Evolutionary conservation across 2,329 filamentous ascomycete genomes (phyloP).

Genomic region (Ustulina deusta): DNA sequence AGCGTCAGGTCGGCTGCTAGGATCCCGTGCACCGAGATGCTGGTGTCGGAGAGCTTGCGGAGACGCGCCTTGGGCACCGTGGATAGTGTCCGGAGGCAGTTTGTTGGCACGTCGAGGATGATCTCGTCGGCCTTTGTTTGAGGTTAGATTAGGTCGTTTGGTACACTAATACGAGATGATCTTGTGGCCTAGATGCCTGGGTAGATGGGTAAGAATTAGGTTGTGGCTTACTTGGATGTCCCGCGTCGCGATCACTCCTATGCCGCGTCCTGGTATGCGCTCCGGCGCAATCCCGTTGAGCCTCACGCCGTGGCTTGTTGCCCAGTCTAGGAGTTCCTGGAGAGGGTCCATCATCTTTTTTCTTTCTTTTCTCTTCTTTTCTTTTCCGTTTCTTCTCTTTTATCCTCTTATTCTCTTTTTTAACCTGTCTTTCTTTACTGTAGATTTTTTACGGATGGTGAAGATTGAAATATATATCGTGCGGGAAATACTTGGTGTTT

Average conservation of each 20-base stretch:
- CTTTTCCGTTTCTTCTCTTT: not conserved
- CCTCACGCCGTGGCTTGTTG: constrained; percentile 70
- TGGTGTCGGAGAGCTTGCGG: constrained; percentile 60
- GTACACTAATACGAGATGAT: not conserved
- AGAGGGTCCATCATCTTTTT: constrained; percentile 42
- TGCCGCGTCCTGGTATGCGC: constrained; percentile 76
- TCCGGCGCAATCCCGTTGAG: constrained; percentile 76
- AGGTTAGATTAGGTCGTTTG: not conserved
- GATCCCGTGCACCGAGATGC: constrained; percentile 75
- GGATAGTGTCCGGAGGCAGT: constrained; percentile 73
- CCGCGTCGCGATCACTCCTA: constrained; percentile 80
- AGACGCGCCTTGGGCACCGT: constrained; percentile 67
- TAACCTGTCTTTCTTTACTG: not conserved
- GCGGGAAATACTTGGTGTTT: not conserved
- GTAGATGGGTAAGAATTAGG: not conserved
- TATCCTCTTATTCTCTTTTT: not conserved
- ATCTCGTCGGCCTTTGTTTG: constrained; percentile 65
- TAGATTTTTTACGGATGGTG: not conserved
- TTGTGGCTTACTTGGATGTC: constrained; percentile 68
- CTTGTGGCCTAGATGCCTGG: not conserved
- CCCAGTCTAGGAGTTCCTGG: constrained; percentile 75
- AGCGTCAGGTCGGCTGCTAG: constrained; percentile 76
- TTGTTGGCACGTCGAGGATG: constrained; percentile 74
- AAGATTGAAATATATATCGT: not conserved
- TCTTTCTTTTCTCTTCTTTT: not conserved